These are phyloP conservation scores for Arthrinium phaeospermum DNA, from an alignment of 2,329 filamentous ascomycete genomes.

Conservation along the genomic window DNA sequence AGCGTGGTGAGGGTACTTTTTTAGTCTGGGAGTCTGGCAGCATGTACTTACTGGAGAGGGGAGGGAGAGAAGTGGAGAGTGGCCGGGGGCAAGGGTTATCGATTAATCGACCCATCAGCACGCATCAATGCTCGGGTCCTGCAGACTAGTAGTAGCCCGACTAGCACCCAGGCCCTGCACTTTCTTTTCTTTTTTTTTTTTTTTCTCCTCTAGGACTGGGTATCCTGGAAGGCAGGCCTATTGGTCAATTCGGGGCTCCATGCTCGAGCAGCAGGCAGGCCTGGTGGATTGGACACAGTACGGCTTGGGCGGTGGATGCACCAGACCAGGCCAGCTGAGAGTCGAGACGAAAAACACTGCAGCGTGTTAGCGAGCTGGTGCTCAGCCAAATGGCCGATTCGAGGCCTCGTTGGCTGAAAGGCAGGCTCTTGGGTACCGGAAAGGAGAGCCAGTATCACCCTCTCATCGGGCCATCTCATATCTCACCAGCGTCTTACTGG, in stretches of 20 bases:
- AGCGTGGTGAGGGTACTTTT: not conserved
- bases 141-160: not conserved
- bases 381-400: not conserved
- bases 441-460: not conserved
- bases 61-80: not conserved
- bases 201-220: not conserved
- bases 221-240: constrained; percentile 10
- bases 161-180: not conserved
- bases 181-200: not conserved
- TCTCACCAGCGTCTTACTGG: not conserved
- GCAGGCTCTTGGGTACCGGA: not conserved
- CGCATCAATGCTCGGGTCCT: not conserved
- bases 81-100: not conserved
- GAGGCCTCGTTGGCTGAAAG: constrained; percentile 4
- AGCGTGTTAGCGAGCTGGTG: not conserved
- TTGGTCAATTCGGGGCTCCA: not conserved
- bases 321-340: constrained; percentile 6
- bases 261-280: not conserved
- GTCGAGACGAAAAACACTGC: constrained; percentile 11
- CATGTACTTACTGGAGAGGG: not conserved
- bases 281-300: constrained; percentile 16
- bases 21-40: not conserved
- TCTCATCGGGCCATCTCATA: constrained; percentile 7
- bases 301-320: not conserved
- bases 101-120: constrained; percentile 1